Evolutionary conservation across 2,329 filamentous ascomycete species (phyloP), one percentile per base, ranked within the genome.

Genomic region (Plenodomus tracheiphilus): DNA sequence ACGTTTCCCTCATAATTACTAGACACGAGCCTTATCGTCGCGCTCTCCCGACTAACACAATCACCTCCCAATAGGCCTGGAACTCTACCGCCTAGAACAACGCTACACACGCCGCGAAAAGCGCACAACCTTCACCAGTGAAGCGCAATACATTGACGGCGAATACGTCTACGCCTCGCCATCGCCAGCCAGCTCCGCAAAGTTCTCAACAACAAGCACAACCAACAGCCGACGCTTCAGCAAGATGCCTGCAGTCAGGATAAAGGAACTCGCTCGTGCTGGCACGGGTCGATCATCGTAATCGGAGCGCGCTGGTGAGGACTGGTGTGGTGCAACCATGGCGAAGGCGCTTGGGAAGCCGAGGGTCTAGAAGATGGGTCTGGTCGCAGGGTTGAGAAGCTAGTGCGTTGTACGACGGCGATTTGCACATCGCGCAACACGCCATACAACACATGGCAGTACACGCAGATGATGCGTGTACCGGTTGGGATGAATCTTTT

Each of bases 71-170:
- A 49, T 53, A 85, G 74, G 93, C 75, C 83, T 95, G 65, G 91
- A 97, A 80, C 85, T 97, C 68, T 94, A 96, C 81, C 89, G 91
- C 41, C 86, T 97, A 61, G 93, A 97, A 78, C 88, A 97, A 78
- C 88, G 91, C 65, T 97, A 97, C 80, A 95, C 92, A 43, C 88
- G 88, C 66, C 88, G 91, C 71, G 91, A 93, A 66, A 89, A 93
- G 63, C 90, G 93, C 72, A 92, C 86, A 46, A 94, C 89, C 52
- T 96, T 96, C 73, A 85, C 88, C 68, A 91, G 89, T 68, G 91
- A 90, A 66, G 93, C 91, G 22, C 83, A 89, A 71, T 97, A 97
- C 74, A 88, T 97, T 58, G 90, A 97, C 71, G 94, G 92, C 75
- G 93, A 97, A 78, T 97, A 97, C 77, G 81, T 96, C 72, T 95